These are phyloP conservation scores for Fusarium sp. DNA, from an alignment of 2,329 filamentous ascomycete genomes.

Conservation along the genomic window DNA sequence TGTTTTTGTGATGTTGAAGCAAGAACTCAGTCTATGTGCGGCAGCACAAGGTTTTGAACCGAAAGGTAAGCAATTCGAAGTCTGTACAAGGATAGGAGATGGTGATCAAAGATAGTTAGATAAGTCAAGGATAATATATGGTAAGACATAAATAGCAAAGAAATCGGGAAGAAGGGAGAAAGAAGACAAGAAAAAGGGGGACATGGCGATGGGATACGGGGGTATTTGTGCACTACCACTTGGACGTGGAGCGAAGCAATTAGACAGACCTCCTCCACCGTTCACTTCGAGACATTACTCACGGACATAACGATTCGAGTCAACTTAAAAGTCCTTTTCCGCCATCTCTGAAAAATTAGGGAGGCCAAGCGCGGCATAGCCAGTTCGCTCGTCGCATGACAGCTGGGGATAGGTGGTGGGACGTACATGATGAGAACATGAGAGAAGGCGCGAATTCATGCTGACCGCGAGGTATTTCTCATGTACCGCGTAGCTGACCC, in stretches of 20 bases:
- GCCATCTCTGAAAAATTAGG: slow-evolving; percentile 23
- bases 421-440: slow-evolving; percentile 13
- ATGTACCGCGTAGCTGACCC: slow-evolving; percentile 1
- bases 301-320: slow-evolving; percentile 23
- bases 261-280: slow-evolving; percentile 13
- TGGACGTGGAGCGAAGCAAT: slow-evolving; percentile 24
- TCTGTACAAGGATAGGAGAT: slow-evolving; percentile 13
- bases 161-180: slow-evolving; percentile 31
- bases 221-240: slow-evolving; percentile 35
- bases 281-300: slow-evolving; percentile 26
- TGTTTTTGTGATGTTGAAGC: slow-evolving; percentile 8
- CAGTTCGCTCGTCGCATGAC: slow-evolving; percentile 29
- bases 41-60: slow-evolving; percentile 10
- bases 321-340: slow-evolving; percentile 26
- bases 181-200: slow-evolving; percentile 39
- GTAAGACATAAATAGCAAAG: slow-evolving; percentile 27
- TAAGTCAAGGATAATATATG: slow-evolving; percentile 5
- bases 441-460: neutral
- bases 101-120: slow-evolving; percentile 1
- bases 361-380: slow-evolving; percentile 36
- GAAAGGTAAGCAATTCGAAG: slow-evolving; percentile 15
- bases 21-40: slow-evolving; percentile 10
- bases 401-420: slow-evolving; percentile 37
- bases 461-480: neutral
- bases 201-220: slow-evolving; percentile 27